These are phyloP conservation scores for Diversispora epigaea DNA, from an alignment of 192 early-diverging fungal species.

Conservation along the genomic window DNA sequence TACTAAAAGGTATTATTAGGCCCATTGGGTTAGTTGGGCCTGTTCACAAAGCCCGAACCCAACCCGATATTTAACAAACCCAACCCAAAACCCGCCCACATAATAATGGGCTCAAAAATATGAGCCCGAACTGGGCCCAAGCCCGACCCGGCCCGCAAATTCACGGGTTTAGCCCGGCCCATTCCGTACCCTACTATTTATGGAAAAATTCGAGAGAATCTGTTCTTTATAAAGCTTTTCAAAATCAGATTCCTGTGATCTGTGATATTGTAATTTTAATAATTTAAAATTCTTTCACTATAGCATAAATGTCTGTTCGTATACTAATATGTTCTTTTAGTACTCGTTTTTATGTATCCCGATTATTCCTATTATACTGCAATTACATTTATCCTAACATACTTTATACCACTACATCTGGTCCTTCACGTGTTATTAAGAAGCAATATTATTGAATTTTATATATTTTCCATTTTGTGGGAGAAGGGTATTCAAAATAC, in stretches of 20 bases:
- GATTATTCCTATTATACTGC: slow-evolving; percentile 21
- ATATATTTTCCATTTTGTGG: background rate
- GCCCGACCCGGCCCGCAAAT: no score
- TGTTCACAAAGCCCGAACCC: no score
- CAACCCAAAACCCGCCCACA: no score
- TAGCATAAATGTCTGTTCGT: background rate
- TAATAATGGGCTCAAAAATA: no score
- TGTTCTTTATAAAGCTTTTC: slow-evolving; percentile 1
- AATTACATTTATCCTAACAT: slow-evolving; percentile 12
- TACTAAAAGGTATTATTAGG: no score
- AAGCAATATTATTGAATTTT: slow-evolving; percentile 9
- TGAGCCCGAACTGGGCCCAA: no score
- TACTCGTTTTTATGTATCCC: slow-evolving; percentile 4
- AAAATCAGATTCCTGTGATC: slow-evolving; percentile 2
- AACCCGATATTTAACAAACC: no score
- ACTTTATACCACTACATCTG: background rate
- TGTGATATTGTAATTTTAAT: background rate
- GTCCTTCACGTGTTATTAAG: background rate
- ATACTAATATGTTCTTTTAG: slow-evolving; percentile 11
- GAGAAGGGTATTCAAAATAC: background rate
- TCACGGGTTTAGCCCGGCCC: no score
- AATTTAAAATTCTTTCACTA: slow-evolving; percentile 6
- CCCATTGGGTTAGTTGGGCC: no score
- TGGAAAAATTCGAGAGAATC: slow-evolving; percentile 14
- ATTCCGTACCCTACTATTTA: no score